Evolutionary conservation across 306 rosid species (phyloP), one percentile per base, ranked within the genome.

Genomic region (Quercus alba): DNA sequence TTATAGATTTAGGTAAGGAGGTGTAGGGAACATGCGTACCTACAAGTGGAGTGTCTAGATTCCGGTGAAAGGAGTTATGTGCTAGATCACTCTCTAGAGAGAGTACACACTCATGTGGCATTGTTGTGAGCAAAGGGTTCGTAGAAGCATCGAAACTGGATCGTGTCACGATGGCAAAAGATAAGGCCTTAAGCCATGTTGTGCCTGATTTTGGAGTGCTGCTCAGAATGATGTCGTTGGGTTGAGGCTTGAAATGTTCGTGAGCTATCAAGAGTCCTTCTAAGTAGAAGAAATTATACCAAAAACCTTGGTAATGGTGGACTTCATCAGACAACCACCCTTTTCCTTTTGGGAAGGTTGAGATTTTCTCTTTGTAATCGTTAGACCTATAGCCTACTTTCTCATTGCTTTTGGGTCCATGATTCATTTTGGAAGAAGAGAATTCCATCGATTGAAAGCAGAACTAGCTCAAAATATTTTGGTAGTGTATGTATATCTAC

Each of bases 181-280:
- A 18, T 14, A 81, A 73, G 57, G 83, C 83, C 69, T 78, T 85
- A 23, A 79, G 75, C 88, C 85, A 85, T 11, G 83, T 75, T 33
- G 83, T 85, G 62, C 88, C 76, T 5, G 75, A 68, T 67, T 81
- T 81, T 1, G 83, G 82, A 14, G 30, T 44, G 20, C 80, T 30
- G 14, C 81, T 83, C 4, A 75, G 17, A 49, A 75, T 31, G 41
- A 81, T 44, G 71, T 75, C 81, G 15, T 56, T 38, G 19, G 77
- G 63, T 31, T 5, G 74, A 26, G 85, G 81, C 72, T n/a, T 55
- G 57, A 80, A 80, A 8, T 46, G 74, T 44, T 61, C 33, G 31
- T 80, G 82, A 33, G 56, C 61, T 35, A 75, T 44, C 10, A 73
- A 20, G 8, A 72, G 12, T 14, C 77, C 80, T 56, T 38, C 51